Percentiles rank a stretch among this genome's conserved stretches.
Conservation (phyloP, 768 basidiomycete genomes). For the Amanita rubescens region DNA sequence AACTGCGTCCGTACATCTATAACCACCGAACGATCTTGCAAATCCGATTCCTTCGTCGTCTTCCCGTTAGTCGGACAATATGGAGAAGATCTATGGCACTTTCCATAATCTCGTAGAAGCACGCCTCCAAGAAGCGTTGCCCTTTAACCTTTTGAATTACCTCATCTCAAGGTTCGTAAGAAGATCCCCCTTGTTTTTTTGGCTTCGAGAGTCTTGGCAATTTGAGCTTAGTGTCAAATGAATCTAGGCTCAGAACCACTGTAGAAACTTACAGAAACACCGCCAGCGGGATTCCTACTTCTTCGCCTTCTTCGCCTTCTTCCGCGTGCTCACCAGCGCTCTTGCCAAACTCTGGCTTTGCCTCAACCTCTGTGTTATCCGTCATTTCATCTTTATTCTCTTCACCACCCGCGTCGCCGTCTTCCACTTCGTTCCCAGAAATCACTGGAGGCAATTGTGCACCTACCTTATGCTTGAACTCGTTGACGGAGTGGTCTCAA, state of each 20-base stretch:
- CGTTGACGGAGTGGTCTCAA: slow-evolving; percentile 43
- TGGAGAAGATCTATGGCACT: not conserved
- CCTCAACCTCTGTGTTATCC: slow-evolving; percentile 8
- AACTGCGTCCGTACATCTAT: not conserved
- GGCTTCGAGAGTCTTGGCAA: not conserved
- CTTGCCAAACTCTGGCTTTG: slow-evolving; percentile 2
- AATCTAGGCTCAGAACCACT: not conserved
- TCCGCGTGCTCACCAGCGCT: not conserved
- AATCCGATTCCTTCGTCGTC: slow-evolving; percentile 2
- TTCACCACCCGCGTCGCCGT: not conserved
- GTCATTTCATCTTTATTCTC: not conserved
- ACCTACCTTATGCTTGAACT: slow-evolving; percentile 10
- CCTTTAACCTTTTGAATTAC: not conserved
- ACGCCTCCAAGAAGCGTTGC: not conserved
- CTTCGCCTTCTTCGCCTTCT: slow-evolving; percentile 1
- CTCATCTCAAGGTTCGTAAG: slow-evolving; percentile 2
- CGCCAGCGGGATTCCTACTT: slow-evolving; percentile 4
- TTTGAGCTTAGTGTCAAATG: not conserved
- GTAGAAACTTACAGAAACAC: slow-evolving; percentile 4
- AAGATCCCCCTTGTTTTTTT: not conserved
- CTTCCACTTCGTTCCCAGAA: not conserved
- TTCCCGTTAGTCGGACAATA: not conserved
- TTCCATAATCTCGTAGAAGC: slow-evolving; percentile 4
- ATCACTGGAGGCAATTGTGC: not conserved
- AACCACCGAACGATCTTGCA: slow-evolving; percentile 8